phyloP scores from a whole-genome alignment of 805 yeast genomes.

The Metschnikowia gruessii region DNA sequence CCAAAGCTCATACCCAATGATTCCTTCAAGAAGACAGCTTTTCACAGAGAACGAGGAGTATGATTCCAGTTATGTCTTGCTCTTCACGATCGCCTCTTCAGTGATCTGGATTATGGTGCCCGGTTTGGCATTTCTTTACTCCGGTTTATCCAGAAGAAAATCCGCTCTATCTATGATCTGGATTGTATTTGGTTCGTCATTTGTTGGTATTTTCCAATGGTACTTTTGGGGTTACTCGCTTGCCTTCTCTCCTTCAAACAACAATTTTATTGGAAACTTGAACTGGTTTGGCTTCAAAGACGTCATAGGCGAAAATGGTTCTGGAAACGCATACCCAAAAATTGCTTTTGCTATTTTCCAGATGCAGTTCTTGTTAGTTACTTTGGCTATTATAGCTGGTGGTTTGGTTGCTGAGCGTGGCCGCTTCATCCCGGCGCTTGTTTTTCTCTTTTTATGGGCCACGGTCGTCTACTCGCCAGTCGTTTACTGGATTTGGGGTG shows the following conservation, averaged over 20 bases:
- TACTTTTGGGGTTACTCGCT: slow-evolving; percentile 97
- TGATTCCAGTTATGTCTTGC: slow-evolving; percentile 19
- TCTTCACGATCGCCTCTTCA: slow-evolving; percentile 60
- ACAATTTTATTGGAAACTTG: slow-evolving; percentile 85
- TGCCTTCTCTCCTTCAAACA: slow-evolving; percentile 79
- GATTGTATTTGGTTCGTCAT: slow-evolving; percentile 69
- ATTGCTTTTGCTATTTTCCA: slow-evolving; percentile 83
- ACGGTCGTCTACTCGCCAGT: slow-evolving; percentile 92
- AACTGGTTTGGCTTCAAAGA: slow-evolving; percentile 78
- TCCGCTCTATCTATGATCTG: slow-evolving; percentile 86
- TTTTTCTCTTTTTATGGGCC: slow-evolving; percentile 83
- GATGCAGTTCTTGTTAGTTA: slow-evolving; percentile 89
- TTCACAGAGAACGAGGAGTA: slow-evolving; percentile 35
- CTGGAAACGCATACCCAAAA: slow-evolving; percentile 63
- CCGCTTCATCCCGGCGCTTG: slow-evolving; percentile 76
- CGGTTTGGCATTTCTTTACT: slow-evolving; percentile 87
- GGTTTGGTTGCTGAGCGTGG: slow-evolving; percentile 89
- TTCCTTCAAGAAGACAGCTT: slow-evolving; percentile 30
- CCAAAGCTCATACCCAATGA: slow-evolving; percentile 8
- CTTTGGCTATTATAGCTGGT: slow-evolving; percentile 87
- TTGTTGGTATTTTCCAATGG: slow-evolving; percentile 85
- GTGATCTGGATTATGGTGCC: slow-evolving; percentile 91
- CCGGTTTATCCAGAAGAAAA: slow-evolving; percentile 87
- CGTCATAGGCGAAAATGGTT: slow-evolving; percentile 49
- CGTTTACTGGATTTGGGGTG: slow-evolving; percentile 96